Evolutionary conservation across 2,329 filamentous ascomycete genomes (phyloP).

Genomic region (Fusarium tricinctum): DNA sequence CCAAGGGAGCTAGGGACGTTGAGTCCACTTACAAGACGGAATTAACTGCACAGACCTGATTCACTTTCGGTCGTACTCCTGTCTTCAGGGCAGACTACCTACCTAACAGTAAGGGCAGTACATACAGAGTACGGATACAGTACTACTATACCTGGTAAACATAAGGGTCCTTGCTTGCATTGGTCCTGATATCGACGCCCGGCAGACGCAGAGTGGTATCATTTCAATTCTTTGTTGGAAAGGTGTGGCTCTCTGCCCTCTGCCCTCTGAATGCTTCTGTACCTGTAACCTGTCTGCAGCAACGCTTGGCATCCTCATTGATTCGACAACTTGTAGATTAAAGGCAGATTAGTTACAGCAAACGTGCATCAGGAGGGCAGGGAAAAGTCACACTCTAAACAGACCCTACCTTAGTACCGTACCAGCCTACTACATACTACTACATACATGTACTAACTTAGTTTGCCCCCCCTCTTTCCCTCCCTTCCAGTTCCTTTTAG

Average conservation of each 20-base stretch:
- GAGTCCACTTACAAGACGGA: conserved; percentile 32
- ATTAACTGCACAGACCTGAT: conserved; percentile 39
- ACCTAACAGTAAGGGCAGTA: too few relatives aligned
- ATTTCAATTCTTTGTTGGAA: conserved; percentile 26
- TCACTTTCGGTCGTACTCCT: conserved; percentile 17
- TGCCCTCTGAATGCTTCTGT: conserved; percentile 2
- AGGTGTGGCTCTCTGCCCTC: conserved; percentile 26
- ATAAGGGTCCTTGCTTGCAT: conserved; percentile 3
- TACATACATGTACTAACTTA: not conserved
- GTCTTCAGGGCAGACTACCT: conserved; percentile 21
- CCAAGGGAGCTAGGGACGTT: conserved; percentile 33
- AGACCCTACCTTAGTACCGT: conserved; percentile 4
- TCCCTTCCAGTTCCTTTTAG: conserved; percentile 12
- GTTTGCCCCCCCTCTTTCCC: conserved; percentile 3
- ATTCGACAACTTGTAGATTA: conserved; percentile 26
- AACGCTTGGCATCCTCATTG: conserved; percentile 2
- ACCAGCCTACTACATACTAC: too few relatives aligned
- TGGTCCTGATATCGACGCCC: conserved; percentile 16
- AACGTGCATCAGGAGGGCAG: not conserved
- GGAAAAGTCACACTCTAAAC: conserved; percentile 10
- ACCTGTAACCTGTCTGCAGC: conserved; percentile 5
- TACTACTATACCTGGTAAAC: too few relatives aligned
- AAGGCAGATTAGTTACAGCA: not conserved
- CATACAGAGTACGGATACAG: not conserved
- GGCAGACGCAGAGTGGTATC: conserved; percentile 38